Base-by-base conservation (phyloP, 805 yeast species). In the Starmerella geochares region DNA sequence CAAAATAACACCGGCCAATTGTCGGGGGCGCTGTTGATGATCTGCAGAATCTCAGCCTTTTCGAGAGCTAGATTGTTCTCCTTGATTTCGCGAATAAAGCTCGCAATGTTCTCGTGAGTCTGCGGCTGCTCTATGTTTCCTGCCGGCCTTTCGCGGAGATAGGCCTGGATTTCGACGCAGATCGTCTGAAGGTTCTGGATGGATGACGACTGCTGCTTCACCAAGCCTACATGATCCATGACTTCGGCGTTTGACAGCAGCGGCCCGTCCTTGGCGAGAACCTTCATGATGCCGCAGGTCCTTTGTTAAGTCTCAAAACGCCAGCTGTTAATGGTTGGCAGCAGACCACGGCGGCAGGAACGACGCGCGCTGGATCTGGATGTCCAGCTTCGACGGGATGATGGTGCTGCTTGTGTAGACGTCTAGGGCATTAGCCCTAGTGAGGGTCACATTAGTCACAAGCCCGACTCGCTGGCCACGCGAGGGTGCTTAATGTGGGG, bases 41-140 rank as follows among this genome's bases (percentile, higher is more conserved):
- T 77, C 66, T 90, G 96, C 36, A 90, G 69, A 56, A 80, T 78
- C 61, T 90, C 98, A 23, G 84, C 80, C 64, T 86, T 84, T 67
- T 82, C 87, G 48, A 90, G 69, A 25, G 73, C 74, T 53, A 74
- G 79, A 29, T 68, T 58, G 51, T 75, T 72, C 13, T 58, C 53
- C 10, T 54, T 41, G 45, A 81, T 62, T 24, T 67, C 71, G 0
- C 54, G 41, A 70, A 81, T 68, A 49, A 79, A 69, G 25, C 62
- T 50, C 9, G 57, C 58, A 20, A 71, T 61, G 10, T 58, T 60
- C 20, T 64, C 68, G 2, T 46, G 62, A 25, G 58, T 60, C 56
- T 61, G 76, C 38, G 65, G 64, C 3, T 54, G 51, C 2, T 62
- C 64, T 1, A 63, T 62, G 39, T 69, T 65, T 10, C 65, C 68